phyloP scores from a whole-genome alignment of 75 land plant genomes.

The Chamaecyparis obtusa region DNA sequence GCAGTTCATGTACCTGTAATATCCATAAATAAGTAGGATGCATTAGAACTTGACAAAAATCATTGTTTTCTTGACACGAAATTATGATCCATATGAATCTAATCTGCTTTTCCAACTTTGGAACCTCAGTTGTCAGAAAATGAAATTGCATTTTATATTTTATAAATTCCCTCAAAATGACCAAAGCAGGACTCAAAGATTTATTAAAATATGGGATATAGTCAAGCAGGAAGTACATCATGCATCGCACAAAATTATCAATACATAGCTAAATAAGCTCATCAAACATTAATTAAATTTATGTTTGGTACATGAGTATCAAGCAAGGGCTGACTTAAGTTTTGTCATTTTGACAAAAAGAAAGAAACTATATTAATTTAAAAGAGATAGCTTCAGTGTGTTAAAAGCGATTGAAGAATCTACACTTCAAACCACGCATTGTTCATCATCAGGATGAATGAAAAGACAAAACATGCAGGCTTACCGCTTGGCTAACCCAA shows the following conservation, averaged over 20 bases:
- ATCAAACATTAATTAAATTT: background rate
- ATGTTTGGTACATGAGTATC: background rate
- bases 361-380: background rate
- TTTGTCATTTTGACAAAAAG: background rate
- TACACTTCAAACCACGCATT: no score
- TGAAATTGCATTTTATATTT: background rate
- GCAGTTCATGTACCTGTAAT: conserved; percentile 59
- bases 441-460: no score
- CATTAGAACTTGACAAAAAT: background rate
- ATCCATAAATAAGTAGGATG: background rate
- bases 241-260: background rate
- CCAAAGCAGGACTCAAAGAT: background rate
- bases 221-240: background rate
- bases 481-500: no score
- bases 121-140: background rate
- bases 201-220: background rate
- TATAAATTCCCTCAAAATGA: background rate
- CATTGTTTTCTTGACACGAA: background rate
- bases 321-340: background rate
- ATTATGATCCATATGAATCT: background rate
- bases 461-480: no score
- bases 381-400: no score
- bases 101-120: background rate
- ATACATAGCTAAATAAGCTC: background rate
- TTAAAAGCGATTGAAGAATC: no score